These are phyloP conservation scores for Venturia oleaginea DNA, from an alignment of 2,329 filamentous ascomycete species.

Conservation along the genomic window DNA sequence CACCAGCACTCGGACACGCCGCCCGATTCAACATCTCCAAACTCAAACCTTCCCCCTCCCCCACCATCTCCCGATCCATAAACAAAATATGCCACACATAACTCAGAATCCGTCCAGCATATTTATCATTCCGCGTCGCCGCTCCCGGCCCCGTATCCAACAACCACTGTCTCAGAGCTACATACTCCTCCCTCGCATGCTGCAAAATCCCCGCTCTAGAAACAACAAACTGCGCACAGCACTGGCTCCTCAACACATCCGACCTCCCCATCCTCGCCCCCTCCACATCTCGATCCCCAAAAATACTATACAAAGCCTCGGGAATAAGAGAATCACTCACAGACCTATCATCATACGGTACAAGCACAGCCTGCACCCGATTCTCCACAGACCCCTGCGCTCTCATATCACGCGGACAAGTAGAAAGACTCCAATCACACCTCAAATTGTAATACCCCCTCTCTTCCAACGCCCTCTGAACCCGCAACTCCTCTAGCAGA, in stretches of 20 bases:
- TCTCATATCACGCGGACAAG: neutral
- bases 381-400: constrained; percentile 24
- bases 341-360: constrained; percentile 32
- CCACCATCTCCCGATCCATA: constrained; percentile 19
- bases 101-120: constrained; percentile 34
- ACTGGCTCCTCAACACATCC: constrained; percentile 34
- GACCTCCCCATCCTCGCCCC: neutral
- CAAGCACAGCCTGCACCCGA: constrained; percentile 30
- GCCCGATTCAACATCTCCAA: neutral
- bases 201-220: constrained; percentile 38
- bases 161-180: constrained; percentile 46
- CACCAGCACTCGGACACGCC: neutral
- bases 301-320: neutral
- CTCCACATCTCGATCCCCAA: neutral
- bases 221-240: constrained; percentile 50
- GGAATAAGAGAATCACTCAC: constrained; percentile 25
- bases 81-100: constrained; percentile 44
- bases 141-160: constrained; percentile 26
- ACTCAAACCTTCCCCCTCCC: constrained; percentile 21
- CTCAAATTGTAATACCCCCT: constrained; percentile 41
- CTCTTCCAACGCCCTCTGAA: constrained; percentile 29
- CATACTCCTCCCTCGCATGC: constrained; percentile 42
- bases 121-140: neutral
- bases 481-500: constrained; percentile 31
- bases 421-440: constrained; percentile 41